Conservation (phyloP, 2,329 filamentous ascomycete species). For the Cladosporium sp. region DNA sequence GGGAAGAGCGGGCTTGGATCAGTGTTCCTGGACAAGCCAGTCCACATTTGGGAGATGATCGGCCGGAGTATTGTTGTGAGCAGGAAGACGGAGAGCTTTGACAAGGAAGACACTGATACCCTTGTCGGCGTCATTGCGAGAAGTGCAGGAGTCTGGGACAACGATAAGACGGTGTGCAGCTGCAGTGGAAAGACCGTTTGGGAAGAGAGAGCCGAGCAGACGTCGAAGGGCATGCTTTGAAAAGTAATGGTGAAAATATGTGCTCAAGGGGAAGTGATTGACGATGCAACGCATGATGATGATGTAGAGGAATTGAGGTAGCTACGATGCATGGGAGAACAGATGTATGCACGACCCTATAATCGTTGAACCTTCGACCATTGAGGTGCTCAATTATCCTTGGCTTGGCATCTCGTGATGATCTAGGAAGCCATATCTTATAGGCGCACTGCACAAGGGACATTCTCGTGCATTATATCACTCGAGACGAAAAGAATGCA, state of each 20-base stretch:
- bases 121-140: slow-evolving; percentile 89
- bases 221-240: slow-evolving; percentile 75
- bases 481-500: neutral
- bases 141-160: slow-evolving; percentile 97
- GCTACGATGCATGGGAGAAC: too few relatives aligned
- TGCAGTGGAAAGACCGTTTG: slow-evolving; percentile 97
- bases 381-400: neutral
- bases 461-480: neutral
- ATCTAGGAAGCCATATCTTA: too few relatives aligned
- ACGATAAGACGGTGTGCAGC: slow-evolving; percentile 96
- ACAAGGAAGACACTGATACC: slow-evolving; percentile 73
- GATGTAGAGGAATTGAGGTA: neutral
- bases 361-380: neutral
- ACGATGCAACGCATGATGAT: slow-evolving; percentile 6
- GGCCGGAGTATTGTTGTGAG: slow-evolving; percentile 87
- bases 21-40: slow-evolving; percentile 71
- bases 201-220: slow-evolving; percentile 91
- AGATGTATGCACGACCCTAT: neutral
- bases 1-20: slow-evolving; percentile 68
- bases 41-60: slow-evolving; percentile 94
- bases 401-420: too few relatives aligned
- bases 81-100: slow-evolving; percentile 45
- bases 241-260: neutral
- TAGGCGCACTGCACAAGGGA: too few relatives aligned
- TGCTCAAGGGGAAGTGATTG: neutral